Base-by-base conservation (phyloP, 78 protist species). In the Speleostelium caveatum region DNA sequence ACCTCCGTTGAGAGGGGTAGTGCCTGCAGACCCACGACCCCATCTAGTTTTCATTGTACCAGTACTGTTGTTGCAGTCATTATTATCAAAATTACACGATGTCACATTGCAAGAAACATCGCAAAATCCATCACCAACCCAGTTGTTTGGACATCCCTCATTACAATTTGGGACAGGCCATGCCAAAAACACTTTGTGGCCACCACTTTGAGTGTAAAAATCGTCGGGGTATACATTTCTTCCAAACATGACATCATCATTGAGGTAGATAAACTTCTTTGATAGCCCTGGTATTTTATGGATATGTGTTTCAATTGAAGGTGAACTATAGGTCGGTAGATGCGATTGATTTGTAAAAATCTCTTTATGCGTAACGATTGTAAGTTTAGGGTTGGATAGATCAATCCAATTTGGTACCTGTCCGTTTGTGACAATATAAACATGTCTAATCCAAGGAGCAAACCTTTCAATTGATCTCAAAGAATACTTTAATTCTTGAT, bases 321-420 rank as follows among this genome's bases (percentile, higher is more conserved):
- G 99, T 14, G 98, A 95, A 36, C 96, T 86, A 76, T 98, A 98
- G 12, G 98, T 94, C 17, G 99, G 99, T 38, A 98, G 74, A 72
- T 97, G 98, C 12, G 97, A 79, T 77, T 59, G 36, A 26, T 90
- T 90, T 1, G 10, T 67, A 55, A 78, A 90, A 41, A 90, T 90
- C 58, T 90, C 65, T 41, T 77, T 24, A 93, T 98, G 99, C 32
- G 98, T 45, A 30, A 97, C 73, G 49, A 96, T 62, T 2, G 76
- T 19, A 1, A 95, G 2, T 41, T 87, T 90, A 0, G 99, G 99
- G 58, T 98, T 63, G 0, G 62, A 36, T 26, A 90, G 36, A 75
- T 98, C 86, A 26, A 98, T 61, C 99, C 99, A 98, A 38, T 53
- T 60, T 0, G 99, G 99, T 32, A 98, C 86, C 86, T 98, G 99